Conservation (phyloP, 768 basidiomycete genomes). For the Cystobasidium onofrii region DNA sequence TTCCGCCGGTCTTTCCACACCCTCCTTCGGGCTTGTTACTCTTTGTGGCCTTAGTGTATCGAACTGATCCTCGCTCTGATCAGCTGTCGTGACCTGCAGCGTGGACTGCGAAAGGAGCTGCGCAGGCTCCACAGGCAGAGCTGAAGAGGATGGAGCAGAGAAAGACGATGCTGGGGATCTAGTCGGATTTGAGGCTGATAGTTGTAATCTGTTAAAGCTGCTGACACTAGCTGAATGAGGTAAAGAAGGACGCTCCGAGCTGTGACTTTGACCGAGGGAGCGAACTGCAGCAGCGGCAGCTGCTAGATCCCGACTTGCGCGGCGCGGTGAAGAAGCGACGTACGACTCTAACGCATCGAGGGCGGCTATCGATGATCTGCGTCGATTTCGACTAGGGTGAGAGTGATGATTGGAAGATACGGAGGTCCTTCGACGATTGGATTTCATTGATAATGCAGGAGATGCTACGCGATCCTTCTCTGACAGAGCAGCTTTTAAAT, state of each 20-base stretch:
- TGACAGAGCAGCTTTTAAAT: not conserved
- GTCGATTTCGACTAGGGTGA: not conserved
- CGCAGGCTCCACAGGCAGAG: not conserved
- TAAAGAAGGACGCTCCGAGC: not conserved
- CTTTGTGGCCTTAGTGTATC: not conserved
- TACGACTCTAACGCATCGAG: conserved; percentile 11
- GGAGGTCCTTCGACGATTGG: not conserved
- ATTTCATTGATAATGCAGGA: not conserved
- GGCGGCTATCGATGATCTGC: conserved; percentile 18
- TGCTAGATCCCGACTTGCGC: conserved; percentile 17
- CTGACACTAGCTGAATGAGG: not conserved
- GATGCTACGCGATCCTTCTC: not conserved
- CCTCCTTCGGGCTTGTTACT: not conserved
- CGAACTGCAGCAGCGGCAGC: conserved; percentile 28
- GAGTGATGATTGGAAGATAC: not conserved
- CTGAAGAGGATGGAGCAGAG: not conserved
- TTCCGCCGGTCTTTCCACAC: not conserved
- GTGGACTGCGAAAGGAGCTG: not conserved
- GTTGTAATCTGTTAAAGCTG: not conserved
- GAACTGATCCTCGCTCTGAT: not conserved
- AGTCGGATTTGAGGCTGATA: not conserved
- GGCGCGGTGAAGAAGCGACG: not conserved
- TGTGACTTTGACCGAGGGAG: conserved; percentile 3
- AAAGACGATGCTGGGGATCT: not conserved
- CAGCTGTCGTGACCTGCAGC: not conserved